A percentile compares a stretch with the other conserved stretches of the same genome.
Evolutionary conservation across 2,329 filamentous ascomycete genomes (phyloP).

Genomic region (Pseudocercospora pini-densiflorae): DNA sequence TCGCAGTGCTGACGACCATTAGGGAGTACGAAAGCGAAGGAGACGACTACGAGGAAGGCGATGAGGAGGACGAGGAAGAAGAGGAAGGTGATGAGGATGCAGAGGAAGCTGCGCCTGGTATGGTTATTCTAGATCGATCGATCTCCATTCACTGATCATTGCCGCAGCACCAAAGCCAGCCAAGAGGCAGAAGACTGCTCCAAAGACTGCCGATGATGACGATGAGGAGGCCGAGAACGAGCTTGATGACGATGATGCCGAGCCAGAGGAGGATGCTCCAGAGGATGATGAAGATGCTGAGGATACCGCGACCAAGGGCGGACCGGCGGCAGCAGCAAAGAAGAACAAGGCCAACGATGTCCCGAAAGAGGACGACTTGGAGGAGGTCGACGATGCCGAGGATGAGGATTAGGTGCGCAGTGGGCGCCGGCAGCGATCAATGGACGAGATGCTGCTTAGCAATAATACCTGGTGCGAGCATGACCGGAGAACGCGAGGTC

Average conservation of each 20-base stretch:
- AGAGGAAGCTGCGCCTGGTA: slow-evolving; percentile 25
- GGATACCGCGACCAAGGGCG: slow-evolving; percentile 33
- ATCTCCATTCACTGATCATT: neutral
- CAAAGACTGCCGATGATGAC: slow-evolving; percentile 22
- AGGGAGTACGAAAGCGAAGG: slow-evolving; percentile 13
- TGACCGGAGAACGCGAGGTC: neutral
- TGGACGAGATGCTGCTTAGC: neutral
- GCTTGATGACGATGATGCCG: slow-evolving; percentile 38
- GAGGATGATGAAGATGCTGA: slow-evolving; percentile 40
- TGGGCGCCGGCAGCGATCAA: neutral
- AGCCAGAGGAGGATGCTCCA: slow-evolving; percentile 32
- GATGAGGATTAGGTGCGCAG: neutral
- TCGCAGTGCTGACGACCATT: neutral
- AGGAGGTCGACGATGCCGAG: slow-evolving; percentile 34
- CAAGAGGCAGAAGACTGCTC: slow-evolving; percentile 32
- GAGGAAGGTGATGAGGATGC: slow-evolving; percentile 23
- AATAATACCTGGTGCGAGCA: neutral
- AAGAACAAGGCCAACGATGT: slow-evolving; percentile 34
- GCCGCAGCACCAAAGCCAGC: slow-evolving; percentile 25
- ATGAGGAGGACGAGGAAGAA: slow-evolving; percentile 21
- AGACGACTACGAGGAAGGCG: slow-evolving; percentile 22
- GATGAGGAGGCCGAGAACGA: slow-evolving; percentile 27
- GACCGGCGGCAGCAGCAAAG: slow-evolving; percentile 39
- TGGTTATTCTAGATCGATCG: neutral
- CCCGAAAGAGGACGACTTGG: slow-evolving; percentile 39